Conservation (phyloP, 192 early-diverging fungal genomes). For the Podila epigama region DNA sequence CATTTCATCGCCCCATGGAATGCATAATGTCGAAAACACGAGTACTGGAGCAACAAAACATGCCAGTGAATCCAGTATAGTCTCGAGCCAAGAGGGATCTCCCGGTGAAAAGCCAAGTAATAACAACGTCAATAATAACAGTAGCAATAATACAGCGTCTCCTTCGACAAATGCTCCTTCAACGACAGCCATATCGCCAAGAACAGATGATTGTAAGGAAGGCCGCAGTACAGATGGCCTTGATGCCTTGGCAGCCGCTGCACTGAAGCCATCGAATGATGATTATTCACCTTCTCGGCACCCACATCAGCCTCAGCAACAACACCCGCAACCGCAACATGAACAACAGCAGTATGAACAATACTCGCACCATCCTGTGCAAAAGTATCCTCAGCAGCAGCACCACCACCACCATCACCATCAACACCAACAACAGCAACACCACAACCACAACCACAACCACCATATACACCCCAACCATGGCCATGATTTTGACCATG, state of each 20-base stretch:
- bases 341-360: not conserved
- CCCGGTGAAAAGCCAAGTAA: not conserved
- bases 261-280: conserved; percentile 22
- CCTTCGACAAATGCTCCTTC: not conserved
- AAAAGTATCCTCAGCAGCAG: too few species aligned
- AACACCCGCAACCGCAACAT: not conserved
- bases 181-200: not conserved
- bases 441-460: not conserved
- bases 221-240: conserved; percentile 22
- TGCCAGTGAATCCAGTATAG: too few species aligned
- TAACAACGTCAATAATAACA: not conserved
- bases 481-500: too few species aligned
- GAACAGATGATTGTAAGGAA: not conserved
- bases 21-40: too few species aligned
- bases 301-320: too few species aligned
- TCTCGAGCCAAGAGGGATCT: too few species aligned
- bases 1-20: too few species aligned
- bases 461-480: not conserved
- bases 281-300: too few species aligned
- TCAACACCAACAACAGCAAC: not conserved
- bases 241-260: conserved; percentile 34
- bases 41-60: too few species aligned
- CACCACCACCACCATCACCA: not conserved
- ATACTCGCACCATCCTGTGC: not conserved
- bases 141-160: not conserved